phyloP scores from a whole-genome alignment of 257 asterid species.

The Fraxinus excelsior region DNA sequence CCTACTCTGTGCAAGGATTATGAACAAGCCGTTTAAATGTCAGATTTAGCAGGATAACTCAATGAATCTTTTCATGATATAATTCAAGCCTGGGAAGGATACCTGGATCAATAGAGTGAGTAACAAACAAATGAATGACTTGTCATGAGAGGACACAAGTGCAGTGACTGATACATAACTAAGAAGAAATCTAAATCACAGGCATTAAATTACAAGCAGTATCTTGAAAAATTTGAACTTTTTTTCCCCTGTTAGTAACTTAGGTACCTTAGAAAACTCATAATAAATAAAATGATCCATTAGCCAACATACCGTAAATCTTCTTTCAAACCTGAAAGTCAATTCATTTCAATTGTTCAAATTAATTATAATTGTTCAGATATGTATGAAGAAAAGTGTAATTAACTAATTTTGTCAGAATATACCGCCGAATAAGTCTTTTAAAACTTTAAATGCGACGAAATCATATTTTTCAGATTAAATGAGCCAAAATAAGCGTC shows the following conservation, averaged over 20 bases:
- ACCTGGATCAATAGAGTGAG: not conserved
- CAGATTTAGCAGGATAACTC: not conserved
- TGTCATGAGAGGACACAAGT: not conserved
- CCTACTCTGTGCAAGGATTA: not conserved
- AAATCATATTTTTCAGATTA: not conserved
- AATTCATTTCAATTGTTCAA: not conserved
- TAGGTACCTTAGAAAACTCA: not conserved
- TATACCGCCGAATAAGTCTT: not conserved
- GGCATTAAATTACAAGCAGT: not conserved
- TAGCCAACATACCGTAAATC: not conserved
- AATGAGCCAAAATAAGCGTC: not conserved
- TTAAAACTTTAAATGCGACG: not conserved
- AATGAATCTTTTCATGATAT: not conserved
- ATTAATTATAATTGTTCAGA: not conserved
- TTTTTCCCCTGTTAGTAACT: not conserved
- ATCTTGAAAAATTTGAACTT: not conserved
- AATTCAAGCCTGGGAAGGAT: not conserved
- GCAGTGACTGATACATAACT: not conserved
- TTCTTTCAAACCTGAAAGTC: not conserved
- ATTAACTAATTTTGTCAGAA: not conserved
- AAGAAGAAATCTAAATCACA: not conserved
- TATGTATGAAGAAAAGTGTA: not conserved
- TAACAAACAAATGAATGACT: not conserved
- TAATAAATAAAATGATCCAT: not conserved
- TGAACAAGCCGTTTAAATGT: not conserved